Conservation (phyloP, 2,329 filamentous ascomycete genomes). For the Xylariaceae sp. region DNA sequence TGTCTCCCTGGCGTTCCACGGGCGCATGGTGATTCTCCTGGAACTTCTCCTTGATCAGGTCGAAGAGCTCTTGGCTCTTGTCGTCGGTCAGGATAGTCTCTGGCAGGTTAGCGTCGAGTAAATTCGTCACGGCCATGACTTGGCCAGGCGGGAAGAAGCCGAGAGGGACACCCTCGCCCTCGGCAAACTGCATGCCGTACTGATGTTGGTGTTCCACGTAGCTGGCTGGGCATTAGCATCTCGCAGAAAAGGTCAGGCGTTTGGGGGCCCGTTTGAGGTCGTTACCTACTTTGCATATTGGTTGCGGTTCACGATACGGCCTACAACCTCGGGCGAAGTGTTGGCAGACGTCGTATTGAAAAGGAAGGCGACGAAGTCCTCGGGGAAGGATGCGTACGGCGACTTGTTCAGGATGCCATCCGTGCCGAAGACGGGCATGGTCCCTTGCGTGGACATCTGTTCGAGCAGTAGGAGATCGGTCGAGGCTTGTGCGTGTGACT, state of each 20-base stretch:
- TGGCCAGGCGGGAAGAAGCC: slow-evolving; percentile 57
- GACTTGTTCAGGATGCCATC: slow-evolving; percentile 76
- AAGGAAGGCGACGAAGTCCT: slow-evolving; percentile 80
- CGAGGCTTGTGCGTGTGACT: slow-evolving; percentile 37
- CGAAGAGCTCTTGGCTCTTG: slow-evolving; percentile 76
- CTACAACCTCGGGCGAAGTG: slow-evolving; percentile 43
- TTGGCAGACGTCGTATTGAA: slow-evolving; percentile 64
- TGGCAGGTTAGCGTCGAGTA: slow-evolving; percentile 73
- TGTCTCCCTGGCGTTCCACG: slow-evolving; percentile 68
- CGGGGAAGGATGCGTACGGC: slow-evolving; percentile 74
- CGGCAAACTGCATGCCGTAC: slow-evolving; percentile 46
- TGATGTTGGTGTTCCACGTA: slow-evolving; percentile 49
- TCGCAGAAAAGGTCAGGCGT: background rate
- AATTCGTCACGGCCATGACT: slow-evolving; percentile 83
- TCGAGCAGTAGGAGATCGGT: slow-evolving; percentile 56
- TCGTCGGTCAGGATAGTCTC: slow-evolving; percentile 80
- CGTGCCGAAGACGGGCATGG: slow-evolving; percentile 81
- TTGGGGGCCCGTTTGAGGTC: background rate
- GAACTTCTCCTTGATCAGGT: slow-evolving; percentile 76
- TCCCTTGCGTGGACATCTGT: slow-evolving; percentile 58
- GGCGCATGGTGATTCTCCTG: slow-evolving; percentile 73
- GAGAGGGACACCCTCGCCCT: slow-evolving; percentile 41
- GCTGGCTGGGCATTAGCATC: slow-evolving; percentile 32
- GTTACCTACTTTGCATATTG: slow-evolving; percentile 44
- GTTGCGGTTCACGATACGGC: slow-evolving; percentile 43